These are phyloP conservation scores for Podaxis rugospora DNA, from an alignment of 768 basidiomycete genomes.

Conservation along the genomic window DNA sequence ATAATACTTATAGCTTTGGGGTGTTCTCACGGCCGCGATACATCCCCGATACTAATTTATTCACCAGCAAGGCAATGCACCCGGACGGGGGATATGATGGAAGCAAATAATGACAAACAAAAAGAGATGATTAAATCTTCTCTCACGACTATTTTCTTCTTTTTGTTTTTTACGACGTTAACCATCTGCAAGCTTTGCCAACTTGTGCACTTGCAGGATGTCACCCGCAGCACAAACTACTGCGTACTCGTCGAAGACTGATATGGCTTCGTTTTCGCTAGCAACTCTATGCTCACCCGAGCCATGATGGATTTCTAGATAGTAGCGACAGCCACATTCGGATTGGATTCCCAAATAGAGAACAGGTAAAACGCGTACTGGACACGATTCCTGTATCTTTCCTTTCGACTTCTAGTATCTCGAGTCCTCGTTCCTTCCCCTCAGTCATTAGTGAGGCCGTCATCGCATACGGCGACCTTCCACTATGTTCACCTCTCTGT, in stretches of 20 bases:
- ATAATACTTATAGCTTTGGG: no score
- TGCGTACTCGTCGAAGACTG: conserved; percentile 40
- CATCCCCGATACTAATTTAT: no score
- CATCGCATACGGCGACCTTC: no score
- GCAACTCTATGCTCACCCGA: conserved; percentile 59
- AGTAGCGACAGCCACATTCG: conserved; percentile 61
- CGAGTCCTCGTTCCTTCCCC: no score
- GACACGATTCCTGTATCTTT: no score
- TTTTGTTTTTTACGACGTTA: conserved; percentile 2
- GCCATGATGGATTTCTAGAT: conserved; percentile 68
- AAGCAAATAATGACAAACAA: conserved; percentile 3
- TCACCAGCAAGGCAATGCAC: no score
- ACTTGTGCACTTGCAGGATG: conserved; percentile 1
- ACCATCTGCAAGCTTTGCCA: background rate
- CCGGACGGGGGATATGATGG: background rate
- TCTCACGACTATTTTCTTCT: background rate
- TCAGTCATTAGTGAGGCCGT: no score
- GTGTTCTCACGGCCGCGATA: no score
- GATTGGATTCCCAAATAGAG: no score
- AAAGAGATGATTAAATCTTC: background rate
- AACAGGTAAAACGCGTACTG: no score
- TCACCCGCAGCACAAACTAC: background rate
- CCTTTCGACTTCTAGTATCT: no score
- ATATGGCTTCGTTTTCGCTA: conserved; percentile 71
- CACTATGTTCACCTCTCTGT: no score